phyloP scores from a whole-genome alignment of 768 basidiomycete species.

The Wakefieldia striispora region DNA sequence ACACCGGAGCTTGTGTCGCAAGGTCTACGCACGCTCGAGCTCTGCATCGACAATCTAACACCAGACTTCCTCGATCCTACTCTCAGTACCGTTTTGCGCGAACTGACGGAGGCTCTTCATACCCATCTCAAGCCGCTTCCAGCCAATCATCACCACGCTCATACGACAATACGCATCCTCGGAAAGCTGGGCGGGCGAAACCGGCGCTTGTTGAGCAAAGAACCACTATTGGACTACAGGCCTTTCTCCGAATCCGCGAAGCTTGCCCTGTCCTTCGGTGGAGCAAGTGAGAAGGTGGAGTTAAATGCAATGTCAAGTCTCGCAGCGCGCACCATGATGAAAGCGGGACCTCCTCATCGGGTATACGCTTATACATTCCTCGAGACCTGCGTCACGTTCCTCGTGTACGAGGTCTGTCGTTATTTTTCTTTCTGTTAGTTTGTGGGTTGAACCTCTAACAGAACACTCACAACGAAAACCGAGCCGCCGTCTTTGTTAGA shows the following conservation, averaged over 20 bases:
- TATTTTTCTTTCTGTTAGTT: not conserved
- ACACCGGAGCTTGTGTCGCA: constrained; percentile 89
- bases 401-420: constrained; percentile 70
- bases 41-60: constrained; percentile 99
- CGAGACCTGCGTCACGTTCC: constrained; percentile 65
- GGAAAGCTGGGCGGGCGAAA: constrained; percentile 97
- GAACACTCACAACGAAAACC: constrained; percentile 71
- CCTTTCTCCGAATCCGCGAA: constrained; percentile 69
- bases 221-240: constrained; percentile 71
- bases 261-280: constrained; percentile 71
- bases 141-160: constrained; percentile 83
- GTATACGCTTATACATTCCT: constrained; percentile 64
- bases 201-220: constrained; percentile 77
- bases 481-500: constrained; percentile 68
- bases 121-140: constrained; percentile 89
- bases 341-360: constrained; percentile 42
- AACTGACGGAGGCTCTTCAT: constrained; percentile 93
- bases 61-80: constrained; percentile 98
- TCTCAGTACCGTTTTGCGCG: constrained; percentile 85
- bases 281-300: constrained; percentile 59
- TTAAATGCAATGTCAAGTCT: constrained; percentile 64
- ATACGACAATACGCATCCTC: constrained; percentile 92
- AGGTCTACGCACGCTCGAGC: constrained; percentile 91
- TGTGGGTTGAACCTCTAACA: constrained; percentile 29
- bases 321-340: constrained; percentile 60